Base-by-base conservation (phyloP, 176 grass and related monocot genomes). In the Elymus sibiricus region DNA sequence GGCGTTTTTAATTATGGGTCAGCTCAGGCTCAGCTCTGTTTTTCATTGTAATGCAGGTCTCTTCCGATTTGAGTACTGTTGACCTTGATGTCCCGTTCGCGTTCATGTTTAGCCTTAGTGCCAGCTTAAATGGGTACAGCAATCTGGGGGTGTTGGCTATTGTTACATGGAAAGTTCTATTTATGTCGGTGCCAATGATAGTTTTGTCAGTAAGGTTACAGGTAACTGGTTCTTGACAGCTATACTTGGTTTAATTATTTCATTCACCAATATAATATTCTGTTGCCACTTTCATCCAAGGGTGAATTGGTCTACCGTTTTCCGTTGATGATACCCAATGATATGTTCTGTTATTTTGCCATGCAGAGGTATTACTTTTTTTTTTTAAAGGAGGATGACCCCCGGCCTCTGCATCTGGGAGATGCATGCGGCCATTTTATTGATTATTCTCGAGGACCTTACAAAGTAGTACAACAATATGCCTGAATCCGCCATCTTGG, bases 141-240 rank as follows among this genome's bases (percentile, higher is more conserved):
- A 98, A 94, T 88, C 75, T 98, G 55, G 96, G 93, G 24, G 86
- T 98, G 49, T 85, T 95, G 78, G 90, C 93, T 89, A 78, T 92
- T 88, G 88, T 98, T 77, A 95, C 96, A 46, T 98, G 93, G 96
- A 83, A 95, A 92, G 92, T 98, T 83, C 63, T 98, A 78, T 98
- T 98, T 73, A 66, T 98, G 42, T 82, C 88, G 0, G 69, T 95
- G 56, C 90, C 93, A 34, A 90, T 92, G 90, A 84, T 95, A 53
- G 25, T 92, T 86, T 81, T 95, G 46, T 65, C 92, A 49, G 89
- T 98, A 82, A 79, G 71, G 44, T 76, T 95, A 87, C 93, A 98
- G 91, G 95, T 97, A 86, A 83, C 7, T 4, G 65, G 0, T 68
- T 71, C 71, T 63, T 68, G n/a, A 21, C 7, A 35, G 10, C 13